Evolutionary conservation across 2,329 filamentous ascomycete genomes (phyloP).

Genomic region (Hymenoscyphus salicellus): DNA sequence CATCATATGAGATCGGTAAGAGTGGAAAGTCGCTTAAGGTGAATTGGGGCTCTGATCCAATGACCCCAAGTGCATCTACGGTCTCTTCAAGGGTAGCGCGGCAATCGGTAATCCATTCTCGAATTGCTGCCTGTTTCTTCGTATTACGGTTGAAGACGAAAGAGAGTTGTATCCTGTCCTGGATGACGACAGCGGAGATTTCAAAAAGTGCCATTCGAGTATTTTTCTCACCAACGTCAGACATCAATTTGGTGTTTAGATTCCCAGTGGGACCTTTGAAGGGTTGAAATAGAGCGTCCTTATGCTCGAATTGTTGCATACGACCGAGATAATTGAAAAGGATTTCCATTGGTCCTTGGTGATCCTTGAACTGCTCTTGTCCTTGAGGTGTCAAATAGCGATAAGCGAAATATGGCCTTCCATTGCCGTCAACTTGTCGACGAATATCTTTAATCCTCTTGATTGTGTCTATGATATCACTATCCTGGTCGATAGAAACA

Average conservation of each 20-base stretch:
- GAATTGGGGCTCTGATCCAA: not conserved
- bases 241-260: not conserved
- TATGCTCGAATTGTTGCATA: slow-evolving; percentile 44
- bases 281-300: slow-evolving; percentile 33
- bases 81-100: slow-evolving; percentile 17
- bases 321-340: slow-evolving; percentile 49
- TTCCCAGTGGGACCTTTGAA: not conserved
- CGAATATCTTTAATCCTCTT: slow-evolving; percentile 39
- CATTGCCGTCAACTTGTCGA: slow-evolving; percentile 37
- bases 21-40: slow-evolving; percentile 20
- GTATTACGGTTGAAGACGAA: slow-evolving; percentile 15
- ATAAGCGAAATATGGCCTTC: slow-evolving; percentile 39
- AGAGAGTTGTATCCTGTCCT: slow-evolving; percentile 11
- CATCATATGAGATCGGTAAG: slow-evolving; percentile 11
- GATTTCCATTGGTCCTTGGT: slow-evolving; percentile 43
- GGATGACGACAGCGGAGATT: slow-evolving; percentile 12
- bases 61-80: not conserved
- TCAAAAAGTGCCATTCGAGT: slow-evolving; percentile 14
- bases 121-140: slow-evolving; percentile 9
- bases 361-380: slow-evolving; percentile 19
- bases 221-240: slow-evolving; percentile 7
- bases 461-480: slow-evolving; percentile 14
- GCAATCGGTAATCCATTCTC: slow-evolving; percentile 10
- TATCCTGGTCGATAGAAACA: not conserved
- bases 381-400: slow-evolving; percentile 14